Evolutionary conservation across 441 rosid genomes (phyloP).

Genomic region (Sinapis alba): DNA sequence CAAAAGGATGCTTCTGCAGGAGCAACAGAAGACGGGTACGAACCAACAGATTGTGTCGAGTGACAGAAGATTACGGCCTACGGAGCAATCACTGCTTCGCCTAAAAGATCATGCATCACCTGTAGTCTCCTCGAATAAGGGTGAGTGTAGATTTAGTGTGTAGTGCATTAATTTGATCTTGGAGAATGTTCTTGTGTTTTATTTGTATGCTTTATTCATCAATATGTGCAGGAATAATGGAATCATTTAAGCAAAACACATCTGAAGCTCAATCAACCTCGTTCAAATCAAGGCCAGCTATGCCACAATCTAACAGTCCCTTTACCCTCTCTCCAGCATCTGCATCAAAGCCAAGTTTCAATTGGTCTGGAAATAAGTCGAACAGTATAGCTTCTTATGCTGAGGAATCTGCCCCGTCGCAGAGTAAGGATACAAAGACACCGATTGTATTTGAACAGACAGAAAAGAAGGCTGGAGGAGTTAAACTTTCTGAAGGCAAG

Average conservation of each 20-base stretch:
- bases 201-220: conserved; percentile 3
- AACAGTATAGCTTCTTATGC: conserved; percentile 36
- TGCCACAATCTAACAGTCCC: conserved; percentile 41
- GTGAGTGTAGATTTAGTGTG: conserved; percentile 44
- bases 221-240: conserved; percentile 48
- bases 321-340: conserved; percentile 42
- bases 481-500: conserved; percentile 39
- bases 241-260: conserved; percentile 42
- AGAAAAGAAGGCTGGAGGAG: conserved; percentile 46
- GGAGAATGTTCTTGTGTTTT: conserved; percentile 4
- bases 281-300: conserved; percentile 46
- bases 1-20: conserved; percentile 80
- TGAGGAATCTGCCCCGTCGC: conserved; percentile 42
- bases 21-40: conserved; percentile 49
- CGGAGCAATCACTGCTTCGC: conserved; percentile 43
- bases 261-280: conserved; percentile 46
- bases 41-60: conserved; percentile 43
- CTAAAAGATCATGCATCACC: conserved; percentile 47
- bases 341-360: conserved; percentile 43
- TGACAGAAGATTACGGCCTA: conserved; percentile 47
- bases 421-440: conserved; percentile 41
- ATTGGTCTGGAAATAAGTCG: conserved; percentile 40
- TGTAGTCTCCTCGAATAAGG: conserved; percentile 52
- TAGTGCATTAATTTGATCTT: conserved; percentile 25
- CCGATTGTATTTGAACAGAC: conserved; percentile 38